Percentiles rank a stretch among this genome's conserved stretches.
Evolutionary conservation across 768 basidiomycete genomes (phyloP).

Genomic region (Suillus bovinus): DNA sequence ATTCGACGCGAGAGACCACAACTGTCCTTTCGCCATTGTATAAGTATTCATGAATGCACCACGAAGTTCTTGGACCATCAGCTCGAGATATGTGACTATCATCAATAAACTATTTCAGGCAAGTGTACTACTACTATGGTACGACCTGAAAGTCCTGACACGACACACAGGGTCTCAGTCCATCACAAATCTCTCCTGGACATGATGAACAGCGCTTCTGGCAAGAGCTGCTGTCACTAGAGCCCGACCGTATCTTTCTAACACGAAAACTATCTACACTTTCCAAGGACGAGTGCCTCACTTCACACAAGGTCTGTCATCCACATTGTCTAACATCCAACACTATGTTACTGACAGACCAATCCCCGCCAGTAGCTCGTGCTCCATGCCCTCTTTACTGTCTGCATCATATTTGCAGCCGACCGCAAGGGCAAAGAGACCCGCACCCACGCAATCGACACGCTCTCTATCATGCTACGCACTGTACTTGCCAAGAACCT

Average conservation of each 20-base stretch:
- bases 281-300: conserved; percentile 51
- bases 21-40: neutral
- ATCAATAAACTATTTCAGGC: conserved; percentile 52
- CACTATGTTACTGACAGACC: neutral
- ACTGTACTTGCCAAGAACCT: conserved; percentile 56
- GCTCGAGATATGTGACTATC: conserved; percentile 48
- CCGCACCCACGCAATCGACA: conserved; percentile 48
- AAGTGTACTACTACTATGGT: conserved; percentile 5
- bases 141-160: conserved; percentile 2
- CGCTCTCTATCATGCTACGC: conserved; percentile 47
- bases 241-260: conserved; percentile 51
- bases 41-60: conserved; percentile 18
- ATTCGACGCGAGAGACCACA: neutral
- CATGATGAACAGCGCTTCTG: conserved; percentile 51
- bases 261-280: conserved; percentile 39
- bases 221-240: conserved; percentile 50
- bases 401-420: conserved; percentile 44
- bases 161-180: conserved; percentile 40
- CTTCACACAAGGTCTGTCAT: conserved; percentile 48
- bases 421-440: conserved; percentile 26
- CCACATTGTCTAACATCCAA: neutral
- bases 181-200: conserved; percentile 45
- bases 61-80: conserved; percentile 26
- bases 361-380: conserved; percentile 47
- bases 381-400: conserved; percentile 45